Evolutionary conservation across 495 filamentous ascomycete genomes (phyloP), one percentile per base, ranked within the genome.

Genomic region (Elaphomyces granulatus): DNA sequence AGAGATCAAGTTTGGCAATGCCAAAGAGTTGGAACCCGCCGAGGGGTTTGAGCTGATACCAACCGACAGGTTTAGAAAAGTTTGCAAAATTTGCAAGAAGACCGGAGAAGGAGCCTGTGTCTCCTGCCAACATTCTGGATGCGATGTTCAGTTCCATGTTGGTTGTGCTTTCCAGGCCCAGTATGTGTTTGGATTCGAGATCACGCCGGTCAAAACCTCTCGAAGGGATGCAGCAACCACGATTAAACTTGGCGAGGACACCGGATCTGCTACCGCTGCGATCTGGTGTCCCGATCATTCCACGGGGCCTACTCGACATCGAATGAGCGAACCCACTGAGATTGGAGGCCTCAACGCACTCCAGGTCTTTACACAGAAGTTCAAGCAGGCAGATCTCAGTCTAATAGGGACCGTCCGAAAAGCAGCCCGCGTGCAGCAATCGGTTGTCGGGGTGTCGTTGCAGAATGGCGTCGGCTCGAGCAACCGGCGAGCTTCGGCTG

Each of bases 321-420:
- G 62, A 1, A 80, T 95, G 58, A 67, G 80, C 45, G 87, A 98
- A 41, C 52, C 67, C 20, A 70, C 78, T 6, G 76, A 77, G 42
- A 54, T 59, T 50, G 50, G 65, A 44, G 61, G 61, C 44, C 48
- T 69, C 48, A 93, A 77, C 44, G 88, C 83, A 12, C 63, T 99
- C 14, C 87, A 94, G 54, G 67, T 88, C 8, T 99, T 80, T 52
- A 80, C 78, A 18, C 73, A 73, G 38, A 87, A 80, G 32, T 94
- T 83, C 67, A 99, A 96, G 61, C 88, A 96, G 56, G 87, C 88
- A 15, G 90, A 99, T 48, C 68, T 88, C 15, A 73, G 81, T 14
- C 59, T 94, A 39, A 94, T 87, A 6, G 88, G 88, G 15, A 94
- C 90, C 14, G 80, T 87, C 32, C 78, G 90, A 15, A 95, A 94